A percentile compares a stretch with the other conserved stretches of the same genome.
phyloP scores from a whole-genome alignment of 2,329 filamentous ascomycete genomes.

The Chaetoscypha palmicola region DNA sequence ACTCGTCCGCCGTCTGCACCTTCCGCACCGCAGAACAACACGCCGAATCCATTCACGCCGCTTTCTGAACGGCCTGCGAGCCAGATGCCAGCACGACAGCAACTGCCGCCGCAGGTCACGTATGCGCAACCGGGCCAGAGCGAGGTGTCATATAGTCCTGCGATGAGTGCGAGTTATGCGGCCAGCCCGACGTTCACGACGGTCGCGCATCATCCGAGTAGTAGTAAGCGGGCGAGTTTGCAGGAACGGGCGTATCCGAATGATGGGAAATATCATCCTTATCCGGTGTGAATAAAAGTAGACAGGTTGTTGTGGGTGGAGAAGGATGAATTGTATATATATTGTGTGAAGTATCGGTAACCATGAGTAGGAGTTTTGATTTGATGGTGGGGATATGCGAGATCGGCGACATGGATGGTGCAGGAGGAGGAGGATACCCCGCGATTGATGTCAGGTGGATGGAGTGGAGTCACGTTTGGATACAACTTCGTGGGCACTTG shows the following conservation, averaged over 20 bases:
- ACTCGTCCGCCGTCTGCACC: slow-evolving; percentile 2
- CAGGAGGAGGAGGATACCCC: background rate
- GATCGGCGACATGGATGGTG: background rate
- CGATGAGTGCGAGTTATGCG: slow-evolving; percentile 7
- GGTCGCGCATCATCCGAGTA: background rate
- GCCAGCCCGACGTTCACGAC: slow-evolving; percentile 5
- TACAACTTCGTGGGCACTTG: too few species aligned
- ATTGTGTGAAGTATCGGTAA: too few species aligned
- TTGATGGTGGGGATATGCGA: slow-evolving; percentile 1
- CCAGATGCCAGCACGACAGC: slow-evolving; percentile 7
- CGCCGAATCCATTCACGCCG: slow-evolving; percentile 22
- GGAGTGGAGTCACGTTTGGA: too few species aligned
- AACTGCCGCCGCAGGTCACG: slow-evolving; percentile 4
- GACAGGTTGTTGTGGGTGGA: too few species aligned
- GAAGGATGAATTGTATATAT: too few species aligned
- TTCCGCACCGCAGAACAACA: slow-evolving; percentile 14
- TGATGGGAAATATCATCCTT: slow-evolving; percentile 26
- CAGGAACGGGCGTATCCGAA: slow-evolving; percentile 9
- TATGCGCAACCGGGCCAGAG: slow-evolving; percentile 5
- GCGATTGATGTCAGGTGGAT: too few species aligned
- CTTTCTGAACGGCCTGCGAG: slow-evolving; percentile 9
- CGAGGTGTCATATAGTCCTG: slow-evolving; percentile 4
- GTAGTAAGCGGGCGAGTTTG: slow-evolving; percentile 1
- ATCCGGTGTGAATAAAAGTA: slow-evolving; percentile 8
- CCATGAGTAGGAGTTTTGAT: too few species aligned